A percentile compares a stretch with the other conserved stretches of the same genome.
These are phyloP conservation scores for Candida sp. DNA, from an alignment of 1,139 yeast species.

Conservation along the genomic window DNA sequence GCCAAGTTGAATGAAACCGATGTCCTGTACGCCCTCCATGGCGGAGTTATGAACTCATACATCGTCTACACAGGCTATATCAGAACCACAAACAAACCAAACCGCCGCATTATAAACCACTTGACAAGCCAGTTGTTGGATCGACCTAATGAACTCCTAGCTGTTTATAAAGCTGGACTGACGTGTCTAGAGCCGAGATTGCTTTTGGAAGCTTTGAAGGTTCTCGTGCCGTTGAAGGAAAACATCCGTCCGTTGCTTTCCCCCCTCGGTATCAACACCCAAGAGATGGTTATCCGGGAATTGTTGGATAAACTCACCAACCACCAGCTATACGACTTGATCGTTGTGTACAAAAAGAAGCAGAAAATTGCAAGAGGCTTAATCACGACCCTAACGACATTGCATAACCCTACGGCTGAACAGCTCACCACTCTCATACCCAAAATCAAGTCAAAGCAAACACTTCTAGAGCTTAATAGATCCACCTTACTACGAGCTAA, in stretches of 20 bases:
- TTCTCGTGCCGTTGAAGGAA: not conserved
- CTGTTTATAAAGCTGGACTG: conserved; percentile 2
- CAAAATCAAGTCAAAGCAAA: conserved; percentile 6
- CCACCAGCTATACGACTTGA: not conserved
- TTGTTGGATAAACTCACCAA: not conserved
- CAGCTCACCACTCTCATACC: conserved; percentile 1
- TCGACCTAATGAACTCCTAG: conserved; percentile 4
- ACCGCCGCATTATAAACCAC: conserved; percentile 6
- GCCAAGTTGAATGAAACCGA: conserved; percentile 7
- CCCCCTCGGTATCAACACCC: not conserved
- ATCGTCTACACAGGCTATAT: conserved; percentile 7
- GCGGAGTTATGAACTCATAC: conserved; percentile 3
- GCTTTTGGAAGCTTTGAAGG: not conserved
- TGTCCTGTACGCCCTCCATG: conserved; percentile 6
- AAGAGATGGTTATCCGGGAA: not conserved
- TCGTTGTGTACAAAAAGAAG: not conserved
- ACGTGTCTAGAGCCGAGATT: not conserved
- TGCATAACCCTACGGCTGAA: not conserved
- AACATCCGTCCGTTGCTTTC: not conserved
- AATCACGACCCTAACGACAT: conserved; percentile 2
- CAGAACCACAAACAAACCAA: conserved; percentile 1
- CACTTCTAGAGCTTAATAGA: conserved; percentile 15
- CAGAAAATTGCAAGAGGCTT: conserved; percentile 1
- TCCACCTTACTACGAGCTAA: conserved; percentile 9
- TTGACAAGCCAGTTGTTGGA: not conserved